These are phyloP conservation scores for Alternaria gaisen DNA, from an alignment of 2,329 filamentous ascomycete species.

Conservation along the genomic window DNA sequence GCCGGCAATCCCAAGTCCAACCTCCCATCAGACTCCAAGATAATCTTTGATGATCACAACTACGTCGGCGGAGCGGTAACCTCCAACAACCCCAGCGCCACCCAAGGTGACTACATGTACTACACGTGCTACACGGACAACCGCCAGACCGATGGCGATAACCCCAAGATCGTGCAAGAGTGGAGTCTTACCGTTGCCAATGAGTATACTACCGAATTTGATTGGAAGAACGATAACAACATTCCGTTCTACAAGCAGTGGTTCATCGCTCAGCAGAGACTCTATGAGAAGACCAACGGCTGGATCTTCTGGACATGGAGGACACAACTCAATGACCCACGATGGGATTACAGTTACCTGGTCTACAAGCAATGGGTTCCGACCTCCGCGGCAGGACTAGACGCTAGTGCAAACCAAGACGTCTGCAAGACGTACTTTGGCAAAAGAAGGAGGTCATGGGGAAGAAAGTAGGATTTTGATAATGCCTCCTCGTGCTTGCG, in stretches of 20 bases:
- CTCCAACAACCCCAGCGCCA: conserved; percentile 38
- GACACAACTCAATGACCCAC: conserved; percentile 57
- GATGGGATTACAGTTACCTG: conserved; percentile 58
- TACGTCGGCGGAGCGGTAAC: conserved; percentile 60
- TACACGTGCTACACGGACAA: conserved; percentile 60
- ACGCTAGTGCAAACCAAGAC: conserved; percentile 8
- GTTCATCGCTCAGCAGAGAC: conserved; percentile 65
- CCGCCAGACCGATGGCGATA: conserved; percentile 48
- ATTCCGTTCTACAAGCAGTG: conserved; percentile 63
- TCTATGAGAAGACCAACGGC: conserved; percentile 64
- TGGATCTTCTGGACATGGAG: conserved; percentile 73
- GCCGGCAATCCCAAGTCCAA: conserved; percentile 63
- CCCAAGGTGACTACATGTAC: conserved; percentile 60
- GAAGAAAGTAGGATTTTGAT: background rate
- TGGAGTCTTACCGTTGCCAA: conserved; percentile 65
- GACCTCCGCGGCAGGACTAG: conserved; percentile 8
- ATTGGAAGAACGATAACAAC: conserved; percentile 43
- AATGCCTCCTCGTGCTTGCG: background rate
- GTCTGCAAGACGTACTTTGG: conserved; percentile 12
- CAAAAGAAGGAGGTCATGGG: conserved; percentile 5
- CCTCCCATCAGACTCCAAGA: conserved; percentile 54
- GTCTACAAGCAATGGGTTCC: conserved; percentile 16
- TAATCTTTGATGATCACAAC: conserved; percentile 67
- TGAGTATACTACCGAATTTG: conserved; percentile 58
- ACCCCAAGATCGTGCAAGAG: conserved; percentile 66